A percentile compares a stretch with the other conserved stretches of the same genome.
phyloP scores from a whole-genome alignment of 2,329 filamentous ascomycete species.

The Truncatella angustata region DNA sequence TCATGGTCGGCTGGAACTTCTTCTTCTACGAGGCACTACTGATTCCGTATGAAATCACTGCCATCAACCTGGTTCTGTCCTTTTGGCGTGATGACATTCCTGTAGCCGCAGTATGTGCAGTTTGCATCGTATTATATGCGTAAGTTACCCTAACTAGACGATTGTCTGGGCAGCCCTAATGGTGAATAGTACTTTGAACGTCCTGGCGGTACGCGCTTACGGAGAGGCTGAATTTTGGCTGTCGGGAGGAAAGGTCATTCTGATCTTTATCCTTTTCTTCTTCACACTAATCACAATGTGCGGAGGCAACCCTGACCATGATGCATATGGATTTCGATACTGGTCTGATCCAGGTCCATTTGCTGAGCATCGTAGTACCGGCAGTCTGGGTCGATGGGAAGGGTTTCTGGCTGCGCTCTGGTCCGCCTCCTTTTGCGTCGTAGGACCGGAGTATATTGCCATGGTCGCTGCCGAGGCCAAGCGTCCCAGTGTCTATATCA shows the following conservation, averaged over 20 bases:
- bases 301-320: conserved; percentile 40
- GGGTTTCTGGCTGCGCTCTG: conserved; percentile 58
- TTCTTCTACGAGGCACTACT: conserved; percentile 33
- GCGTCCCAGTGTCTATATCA: conserved; percentile 54
- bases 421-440: conserved; percentile 54
- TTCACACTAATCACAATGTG: conserved; percentile 44
- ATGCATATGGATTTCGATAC: conserved; percentile 32
- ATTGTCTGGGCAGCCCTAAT: not conserved
- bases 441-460: conserved; percentile 57
- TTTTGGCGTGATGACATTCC: conserved; percentile 43
- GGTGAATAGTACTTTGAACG: conserved; percentile 31
- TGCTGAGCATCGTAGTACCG: conserved; percentile 44
- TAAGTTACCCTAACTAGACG: conserved; percentile 27
- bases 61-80: conserved; percentile 33
- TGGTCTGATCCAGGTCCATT: conserved; percentile 53
- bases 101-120: conserved; percentile 43
- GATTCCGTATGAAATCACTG: conserved; percentile 35
- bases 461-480: conserved; percentile 48
- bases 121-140: conserved; percentile 18
- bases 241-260: conserved; percentile 37
- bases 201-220: conserved; percentile 39
- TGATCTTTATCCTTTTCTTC: conserved; percentile 28
- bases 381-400: conserved; percentile 55
- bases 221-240: conserved; percentile 46
- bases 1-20: conserved; percentile 42